Base-by-base conservation (phyloP, 139 green algal genomes). In the Coccomyxa sp. region DNA sequence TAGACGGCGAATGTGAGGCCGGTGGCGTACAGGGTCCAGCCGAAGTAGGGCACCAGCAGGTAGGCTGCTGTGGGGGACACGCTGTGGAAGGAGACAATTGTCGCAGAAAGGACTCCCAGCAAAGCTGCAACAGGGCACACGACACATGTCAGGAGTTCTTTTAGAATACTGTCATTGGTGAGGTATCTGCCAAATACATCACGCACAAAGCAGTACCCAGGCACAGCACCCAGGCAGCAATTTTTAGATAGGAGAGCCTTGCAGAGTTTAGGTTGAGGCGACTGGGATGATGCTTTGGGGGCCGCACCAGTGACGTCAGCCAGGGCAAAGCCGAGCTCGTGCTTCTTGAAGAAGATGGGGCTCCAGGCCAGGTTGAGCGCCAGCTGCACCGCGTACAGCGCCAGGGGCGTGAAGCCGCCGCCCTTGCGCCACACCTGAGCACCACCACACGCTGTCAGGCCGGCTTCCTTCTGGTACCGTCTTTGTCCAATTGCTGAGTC, bases 341-440 rank as follows among this genome's bases (percentile, higher is more conserved):
- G 81, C 31, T 70, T 31, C 55, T 81, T 88, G 87, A 94, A 93
- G 81, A 94, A 94, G 2, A 93, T 73, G 10, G 90, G 89, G 12
- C 68, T 86, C 88, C 87, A 92, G 16, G 78, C 77, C n/a, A 90
- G 74, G 73, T 90, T 89, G 14, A 92, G 73, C 7, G 78, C 41
- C 70, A 91, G 83, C 78, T 88, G 83, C 5, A 89, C 4, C 7
- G 55, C 73, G 64, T 87, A 88, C 44, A 87, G 71, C 18, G 70
- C 76, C 37, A 87, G 74, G 38, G 79, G 82, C 10, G 83, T 2
- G 9, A n/a, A 29, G 24, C 80, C 70, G 39, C 44, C 83, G 40
- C 81, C 83, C 10, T 84, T 68, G 3, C 73, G 29, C 72, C 74
- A 86, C 12, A 88, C 82, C 68, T 12, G 75, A n/a, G n/a, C n/a